A percentile compares a stretch with the other conserved stretches of the same genome.
Evolutionary conservation across 1,284 basidiomycete species (phyloP).

Genomic region (Ceratobasidium sp.): DNA sequence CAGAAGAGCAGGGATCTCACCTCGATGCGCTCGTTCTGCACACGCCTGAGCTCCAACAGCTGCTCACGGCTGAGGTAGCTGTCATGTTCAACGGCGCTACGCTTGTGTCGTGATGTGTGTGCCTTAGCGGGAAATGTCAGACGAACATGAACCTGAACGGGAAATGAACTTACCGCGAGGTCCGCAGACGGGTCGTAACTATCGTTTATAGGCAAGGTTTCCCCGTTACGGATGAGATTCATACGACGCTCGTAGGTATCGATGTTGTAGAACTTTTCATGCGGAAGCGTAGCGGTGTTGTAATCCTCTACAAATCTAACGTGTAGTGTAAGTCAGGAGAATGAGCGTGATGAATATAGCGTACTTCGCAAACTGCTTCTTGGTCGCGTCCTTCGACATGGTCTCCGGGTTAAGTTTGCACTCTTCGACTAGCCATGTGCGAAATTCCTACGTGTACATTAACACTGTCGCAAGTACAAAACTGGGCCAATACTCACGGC

Average conservation of each 20-base stretch:
- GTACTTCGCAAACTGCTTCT: constrained; percentile 80
- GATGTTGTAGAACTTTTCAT: constrained; percentile 92
- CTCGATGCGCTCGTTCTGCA: constrained; percentile 82
- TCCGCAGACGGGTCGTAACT: constrained; percentile 80
- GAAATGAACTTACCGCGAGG: constrained; percentile 57
- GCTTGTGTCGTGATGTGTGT: constrained; percentile 69
- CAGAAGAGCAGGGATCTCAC: constrained; percentile 52
- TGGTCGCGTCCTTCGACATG: constrained; percentile 78
- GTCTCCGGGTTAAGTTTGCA: constrained; percentile 86
- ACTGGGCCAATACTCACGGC: constrained; percentile 49
- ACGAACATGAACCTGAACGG: not conserved
- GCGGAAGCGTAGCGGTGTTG: constrained; percentile 87
- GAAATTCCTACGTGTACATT: constrained; percentile 67
- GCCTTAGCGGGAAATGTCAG: constrained; percentile 52
- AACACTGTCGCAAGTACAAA: not conserved
- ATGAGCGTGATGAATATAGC: constrained; percentile 48
- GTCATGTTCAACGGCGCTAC: constrained; percentile 63
- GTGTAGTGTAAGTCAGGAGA: not conserved
- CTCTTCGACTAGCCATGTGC: constrained; percentile 89
- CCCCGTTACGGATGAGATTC: constrained; percentile 78
- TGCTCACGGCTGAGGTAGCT: constrained; percentile 78
- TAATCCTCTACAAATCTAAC: constrained; percentile 69
- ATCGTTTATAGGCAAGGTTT: constrained; percentile 69
- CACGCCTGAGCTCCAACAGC: constrained; percentile 74
- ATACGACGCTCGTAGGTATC: constrained; percentile 79